These are phyloP conservation scores for Penicillium soppii DNA, from an alignment of 495 filamentous ascomycete species.

Conservation along the genomic window DNA sequence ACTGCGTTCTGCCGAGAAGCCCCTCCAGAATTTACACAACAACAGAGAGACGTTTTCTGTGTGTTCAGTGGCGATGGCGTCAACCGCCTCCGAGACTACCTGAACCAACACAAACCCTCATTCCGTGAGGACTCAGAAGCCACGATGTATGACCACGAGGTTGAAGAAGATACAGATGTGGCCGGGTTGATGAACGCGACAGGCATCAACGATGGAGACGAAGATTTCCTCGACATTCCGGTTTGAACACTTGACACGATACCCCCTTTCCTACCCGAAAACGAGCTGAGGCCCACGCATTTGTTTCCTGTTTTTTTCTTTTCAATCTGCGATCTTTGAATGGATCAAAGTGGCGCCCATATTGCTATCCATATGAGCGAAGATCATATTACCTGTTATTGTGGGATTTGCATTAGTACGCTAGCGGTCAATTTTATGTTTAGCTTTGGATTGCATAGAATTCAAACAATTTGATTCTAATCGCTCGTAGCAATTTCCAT, in stretches of 20 bases:
- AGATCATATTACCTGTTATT: slow-evolving; percentile 23
- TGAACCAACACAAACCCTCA: slow-evolving; percentile 54
- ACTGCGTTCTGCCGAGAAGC: slow-evolving; percentile 82
- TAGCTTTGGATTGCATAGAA: slow-evolving; percentile 22
- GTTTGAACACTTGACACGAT: slow-evolving; percentile 44
- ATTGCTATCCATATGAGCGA: slow-evolving; percentile 31
- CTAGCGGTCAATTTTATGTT: slow-evolving; percentile 21
- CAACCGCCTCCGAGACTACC: slow-evolving; percentile 66
- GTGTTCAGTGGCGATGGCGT: slow-evolving; percentile 94
- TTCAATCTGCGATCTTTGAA: slow-evolving; percentile 1
- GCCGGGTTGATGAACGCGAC: slow-evolving; percentile 56
- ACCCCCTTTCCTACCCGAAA: slow-evolving; percentile 21
- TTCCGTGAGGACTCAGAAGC: slow-evolving; percentile 43
- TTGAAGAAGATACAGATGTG: slow-evolving; percentile 43
- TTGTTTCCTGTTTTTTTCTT: slow-evolving; percentile 13
- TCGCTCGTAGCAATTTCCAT: neutral
- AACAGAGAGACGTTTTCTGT: slow-evolving; percentile 93
- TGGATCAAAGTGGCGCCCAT: slow-evolving; percentile 17
- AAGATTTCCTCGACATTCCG: slow-evolving; percentile 49
- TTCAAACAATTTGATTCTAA: slow-evolving; percentile 6
- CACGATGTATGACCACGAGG: slow-evolving; percentile 57
- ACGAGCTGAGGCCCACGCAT: slow-evolving; percentile 8
- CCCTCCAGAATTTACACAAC: slow-evolving; percentile 88
- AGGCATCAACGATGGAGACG: slow-evolving; percentile 50
- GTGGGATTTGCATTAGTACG: slow-evolving; percentile 37